phyloP scores from a whole-genome alignment of 2,329 filamentous ascomycete genomes.

The Fusarium sororula region DNA sequence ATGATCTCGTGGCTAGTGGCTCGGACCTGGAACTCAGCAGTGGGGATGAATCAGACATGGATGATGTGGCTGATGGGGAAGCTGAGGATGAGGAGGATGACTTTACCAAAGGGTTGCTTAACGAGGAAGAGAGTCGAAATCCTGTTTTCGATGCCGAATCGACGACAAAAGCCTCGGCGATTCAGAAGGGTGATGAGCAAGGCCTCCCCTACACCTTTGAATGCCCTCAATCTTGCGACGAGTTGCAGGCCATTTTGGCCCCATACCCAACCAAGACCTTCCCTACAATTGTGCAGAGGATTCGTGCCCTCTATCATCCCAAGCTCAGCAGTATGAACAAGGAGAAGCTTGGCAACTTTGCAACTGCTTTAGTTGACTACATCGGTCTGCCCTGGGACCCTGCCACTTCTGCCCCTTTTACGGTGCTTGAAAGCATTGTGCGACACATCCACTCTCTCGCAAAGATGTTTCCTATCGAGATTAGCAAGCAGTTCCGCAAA shows the following conservation, averaged over 20 bases:
- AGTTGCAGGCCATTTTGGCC: constrained; percentile 74
- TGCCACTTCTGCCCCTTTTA: constrained; percentile 64
- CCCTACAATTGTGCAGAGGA: constrained; percentile 84
- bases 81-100: constrained; percentile 59
- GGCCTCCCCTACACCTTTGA: constrained; percentile 84
- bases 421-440: constrained; percentile 79
- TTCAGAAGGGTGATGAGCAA: constrained; percentile 57
- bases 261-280: constrained; percentile 71
- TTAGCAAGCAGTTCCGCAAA: constrained; percentile 80
- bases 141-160: constrained; percentile 60
- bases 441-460: constrained; percentile 94
- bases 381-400: constrained; percentile 59
- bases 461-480: constrained; percentile 82
- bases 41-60: constrained; percentile 62
- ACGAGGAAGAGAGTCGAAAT: constrained; percentile 64
- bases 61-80: constrained; percentile 52
- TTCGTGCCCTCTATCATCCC: constrained; percentile 91
- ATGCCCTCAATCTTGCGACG: constrained; percentile 81
- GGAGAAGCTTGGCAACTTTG: constrained; percentile 76
- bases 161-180: constrained; percentile 48
- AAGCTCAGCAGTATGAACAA: constrained; percentile 89
- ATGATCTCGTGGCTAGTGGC: constrained; percentile 84
- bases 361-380: constrained; percentile 71
- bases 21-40: constrained; percentile 72
- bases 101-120: constrained; percentile 75